Evolutionary conservation across 306 rosid species (phyloP).

Genomic region (Spatholobus suberectus): DNA sequence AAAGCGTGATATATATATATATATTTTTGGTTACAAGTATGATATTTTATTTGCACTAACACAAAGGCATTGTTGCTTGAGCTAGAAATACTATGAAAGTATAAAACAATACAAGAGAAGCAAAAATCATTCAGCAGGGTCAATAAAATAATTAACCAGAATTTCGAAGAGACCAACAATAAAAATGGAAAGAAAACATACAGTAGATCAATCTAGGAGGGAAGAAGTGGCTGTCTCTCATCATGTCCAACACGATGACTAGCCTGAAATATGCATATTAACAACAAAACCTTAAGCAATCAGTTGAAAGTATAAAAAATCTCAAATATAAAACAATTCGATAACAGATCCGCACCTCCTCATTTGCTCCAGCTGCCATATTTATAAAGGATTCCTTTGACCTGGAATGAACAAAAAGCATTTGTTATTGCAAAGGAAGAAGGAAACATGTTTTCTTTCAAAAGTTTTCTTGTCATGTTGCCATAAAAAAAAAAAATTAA

Average conservation of each 20-base stretch:
- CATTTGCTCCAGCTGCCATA: constrained; percentile 98
- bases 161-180: constrained; percentile 2
- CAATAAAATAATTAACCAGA: neutral
- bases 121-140: constrained; percentile 30
- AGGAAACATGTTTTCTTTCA: neutral
- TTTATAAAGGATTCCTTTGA: constrained; percentile 83
- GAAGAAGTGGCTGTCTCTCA: constrained; percentile 96
- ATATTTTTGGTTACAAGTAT: too few relatives aligned
- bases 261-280: constrained; percentile 61
- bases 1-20: too few relatives aligned
- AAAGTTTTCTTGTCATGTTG: neutral
- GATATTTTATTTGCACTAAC: constrained; percentile 19
- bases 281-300: constrained; percentile 4
- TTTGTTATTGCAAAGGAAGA: constrained; percentile 29
- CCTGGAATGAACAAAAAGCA: constrained; percentile 53
- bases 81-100: neutral
- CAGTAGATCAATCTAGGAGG: constrained; percentile 59
- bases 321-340: constrained; percentile 24
- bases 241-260: constrained; percentile 75
- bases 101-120: neutral
- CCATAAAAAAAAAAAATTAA: neutral
- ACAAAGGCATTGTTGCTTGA: constrained; percentile 6
- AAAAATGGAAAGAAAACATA: constrained; percentile 37
- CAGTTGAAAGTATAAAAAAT: neutral
- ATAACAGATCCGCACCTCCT: constrained; percentile 66